Evolutionary conservation across 768 basidiomycete species (phyloP).

Genomic region (Suillus americanus): DNA sequence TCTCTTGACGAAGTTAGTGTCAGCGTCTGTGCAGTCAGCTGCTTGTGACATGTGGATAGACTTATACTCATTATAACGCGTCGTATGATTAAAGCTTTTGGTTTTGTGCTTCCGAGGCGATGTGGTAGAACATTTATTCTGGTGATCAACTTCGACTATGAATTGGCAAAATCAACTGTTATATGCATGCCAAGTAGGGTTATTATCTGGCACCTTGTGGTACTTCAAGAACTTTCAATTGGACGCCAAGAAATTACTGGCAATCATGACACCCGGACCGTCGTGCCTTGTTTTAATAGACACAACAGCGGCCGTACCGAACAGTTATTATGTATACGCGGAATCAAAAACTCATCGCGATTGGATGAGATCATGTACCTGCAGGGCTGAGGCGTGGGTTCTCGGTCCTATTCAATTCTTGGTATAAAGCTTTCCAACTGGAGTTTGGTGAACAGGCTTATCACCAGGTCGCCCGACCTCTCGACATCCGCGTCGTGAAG

Average conservation of each 20-base stretch:
- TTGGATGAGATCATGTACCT: neutral
- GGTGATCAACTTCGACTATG: neutral
- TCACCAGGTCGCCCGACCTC: neutral
- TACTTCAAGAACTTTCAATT: neutral
- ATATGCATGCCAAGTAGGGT: too few species aligned
- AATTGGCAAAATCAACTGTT: too few species aligned
- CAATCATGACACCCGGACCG: neutral
- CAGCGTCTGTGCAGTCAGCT: too few species aligned
- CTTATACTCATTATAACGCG: too few species aligned
- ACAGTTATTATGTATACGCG: neutral
- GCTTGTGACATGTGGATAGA: too few species aligned
- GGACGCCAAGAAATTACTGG: neutral
- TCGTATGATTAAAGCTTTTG: too few species aligned
- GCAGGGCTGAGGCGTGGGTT: neutral
- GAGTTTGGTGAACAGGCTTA: neutral
- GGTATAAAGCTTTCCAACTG: constrained; percentile 2
- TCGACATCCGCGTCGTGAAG: neutral
- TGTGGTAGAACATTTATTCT: too few species aligned
- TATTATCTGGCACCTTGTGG: neutral
- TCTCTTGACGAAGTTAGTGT: too few species aligned
- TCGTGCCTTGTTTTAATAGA: constrained; percentile 7
- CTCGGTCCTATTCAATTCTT: neutral
- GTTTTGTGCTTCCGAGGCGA: too few species aligned
- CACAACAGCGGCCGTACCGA: constrained; percentile 3
- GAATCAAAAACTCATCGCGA: neutral